These are phyloP conservation scores for Daedaleopsis sinensis DNA, from an alignment of 768 basidiomycete species.

Conservation along the genomic window DNA sequence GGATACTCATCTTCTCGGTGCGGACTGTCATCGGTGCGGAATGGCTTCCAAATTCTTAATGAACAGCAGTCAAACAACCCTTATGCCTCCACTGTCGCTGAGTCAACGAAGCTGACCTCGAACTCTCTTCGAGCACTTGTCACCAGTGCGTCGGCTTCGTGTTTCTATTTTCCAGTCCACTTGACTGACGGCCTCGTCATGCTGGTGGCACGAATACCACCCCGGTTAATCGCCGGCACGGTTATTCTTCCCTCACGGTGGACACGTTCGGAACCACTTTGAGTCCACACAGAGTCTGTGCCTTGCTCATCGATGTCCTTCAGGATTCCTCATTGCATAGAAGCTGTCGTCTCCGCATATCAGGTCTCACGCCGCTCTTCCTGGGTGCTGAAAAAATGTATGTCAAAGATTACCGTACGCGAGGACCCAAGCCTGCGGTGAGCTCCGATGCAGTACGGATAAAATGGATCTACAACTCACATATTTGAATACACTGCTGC, in stretches of 20 bases:
- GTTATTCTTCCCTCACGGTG: conserved; percentile 6
- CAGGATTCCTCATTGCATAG: not conserved
- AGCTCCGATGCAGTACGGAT: not conserved
- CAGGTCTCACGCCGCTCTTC: not conserved
- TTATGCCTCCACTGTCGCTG: not conserved
- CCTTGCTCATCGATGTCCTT: conserved; percentile 17
- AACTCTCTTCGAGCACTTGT: not conserved
- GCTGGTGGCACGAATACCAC: conserved; percentile 8
- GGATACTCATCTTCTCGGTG: not conserved
- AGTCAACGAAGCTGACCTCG: conserved; percentile 3
- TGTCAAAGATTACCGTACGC: not conserved
- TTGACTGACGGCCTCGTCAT: conserved; percentile 4
- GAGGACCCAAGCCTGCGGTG: not conserved
- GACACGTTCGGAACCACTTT: conserved; percentile 2
- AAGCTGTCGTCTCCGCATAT: not conserved
- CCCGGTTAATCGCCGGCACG: conserved; percentile 19
- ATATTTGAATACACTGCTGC: too few relatives aligned
- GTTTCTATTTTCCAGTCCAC: not conserved
- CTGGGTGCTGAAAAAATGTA: not conserved
- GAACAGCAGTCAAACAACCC: not conserved
- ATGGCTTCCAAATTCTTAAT: not conserved
- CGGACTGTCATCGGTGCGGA: not conserved
- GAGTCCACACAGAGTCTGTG: conserved; percentile 7
- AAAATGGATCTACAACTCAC: not conserved
- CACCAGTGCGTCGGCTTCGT: conserved; percentile 6